Evolutionary conservation across 306 rosid genomes (phyloP).

Genomic region (Cicer yamashitae): DNA sequence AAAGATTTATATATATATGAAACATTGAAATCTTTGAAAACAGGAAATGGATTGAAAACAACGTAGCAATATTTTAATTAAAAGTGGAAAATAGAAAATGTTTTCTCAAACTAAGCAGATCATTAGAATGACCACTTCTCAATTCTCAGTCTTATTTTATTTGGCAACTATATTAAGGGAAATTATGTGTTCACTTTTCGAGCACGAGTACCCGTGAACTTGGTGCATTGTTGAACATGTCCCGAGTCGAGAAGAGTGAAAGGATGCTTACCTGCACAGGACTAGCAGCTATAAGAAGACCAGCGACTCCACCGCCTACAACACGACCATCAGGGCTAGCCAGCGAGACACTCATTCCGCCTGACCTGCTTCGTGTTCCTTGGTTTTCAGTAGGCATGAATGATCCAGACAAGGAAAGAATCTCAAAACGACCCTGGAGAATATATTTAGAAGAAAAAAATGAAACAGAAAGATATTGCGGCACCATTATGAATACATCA

Average conservation of each 20-base stretch:
- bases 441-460: slow-evolving; percentile 28
- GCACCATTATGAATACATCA: slow-evolving; percentile 9
- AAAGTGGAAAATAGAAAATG: background rate
- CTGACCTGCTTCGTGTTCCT: slow-evolving; percentile 80
- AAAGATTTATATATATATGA: background rate
- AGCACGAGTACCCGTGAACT: background rate
- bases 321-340: slow-evolving; percentile 81
- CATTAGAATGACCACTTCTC: background rate
- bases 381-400: slow-evolving; percentile 77
- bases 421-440: slow-evolving; percentile 80
- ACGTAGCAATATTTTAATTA: background rate
- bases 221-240: background rate
- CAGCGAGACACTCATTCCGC: slow-evolving; percentile 77
- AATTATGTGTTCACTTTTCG: slow-evolving; percentile 10
- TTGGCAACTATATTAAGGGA: background rate
- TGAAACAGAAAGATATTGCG: background rate
- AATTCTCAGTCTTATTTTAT: slow-evolving; percentile 7
- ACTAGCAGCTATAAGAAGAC: slow-evolving; percentile 74
- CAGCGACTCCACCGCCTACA: slow-evolving; percentile 80
- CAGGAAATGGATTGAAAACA: background rate
- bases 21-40: background rate
- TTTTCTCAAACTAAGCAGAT: background rate
- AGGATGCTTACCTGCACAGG: slow-evolving; percentile 71
- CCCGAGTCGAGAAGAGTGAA: background rate
- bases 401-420: slow-evolving; percentile 78